Conservation (phyloP, 176 grass and related monocot genomes). For the sorghum (Sorghum bicolor) region DNA sequence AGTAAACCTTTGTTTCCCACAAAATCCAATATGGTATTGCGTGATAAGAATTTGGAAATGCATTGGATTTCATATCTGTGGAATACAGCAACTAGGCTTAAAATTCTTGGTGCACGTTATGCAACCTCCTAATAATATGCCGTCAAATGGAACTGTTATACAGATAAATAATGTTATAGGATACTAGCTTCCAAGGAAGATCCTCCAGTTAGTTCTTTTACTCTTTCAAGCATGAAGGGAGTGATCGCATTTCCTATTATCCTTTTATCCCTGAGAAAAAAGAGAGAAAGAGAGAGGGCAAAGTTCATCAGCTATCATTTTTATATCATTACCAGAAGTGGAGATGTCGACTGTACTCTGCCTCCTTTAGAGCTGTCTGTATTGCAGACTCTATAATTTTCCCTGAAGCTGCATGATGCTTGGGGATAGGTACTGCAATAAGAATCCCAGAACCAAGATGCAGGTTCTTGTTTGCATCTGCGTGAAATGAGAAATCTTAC, state of each 20-base stretch:
- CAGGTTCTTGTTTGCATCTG: constrained; percentile 77
- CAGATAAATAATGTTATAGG: too few species aligned
- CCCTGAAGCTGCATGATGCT: constrained; percentile 71
- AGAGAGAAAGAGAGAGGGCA: too few species aligned
- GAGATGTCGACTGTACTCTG: background rate
- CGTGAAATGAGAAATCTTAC: background rate
- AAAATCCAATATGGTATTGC: background rate
- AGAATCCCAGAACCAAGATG: constrained; percentile 73
- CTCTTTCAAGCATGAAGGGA: too few species aligned
- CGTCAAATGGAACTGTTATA: background rate
- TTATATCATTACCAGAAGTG: too few species aligned
- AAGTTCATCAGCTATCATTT: too few species aligned
- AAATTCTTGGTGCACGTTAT: background rate
- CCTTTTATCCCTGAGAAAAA: too few species aligned
- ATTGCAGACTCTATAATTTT: constrained; percentile 82
- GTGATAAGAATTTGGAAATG: too few species aligned
- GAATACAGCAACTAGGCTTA: background rate
- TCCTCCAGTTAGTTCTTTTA: too few species aligned
- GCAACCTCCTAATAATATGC: background rate
- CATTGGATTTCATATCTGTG: too few species aligned
- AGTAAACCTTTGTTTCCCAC: background rate
- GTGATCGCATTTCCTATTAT: constrained; percentile 58
- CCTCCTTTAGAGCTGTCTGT: constrained; percentile 85
- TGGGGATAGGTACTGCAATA: constrained; percentile 83
- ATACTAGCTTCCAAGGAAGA: too few species aligned